phyloP scores from a whole-genome alignment of 1,284 basidiomycete genomes.

The Meripilus lineatus region DNA sequence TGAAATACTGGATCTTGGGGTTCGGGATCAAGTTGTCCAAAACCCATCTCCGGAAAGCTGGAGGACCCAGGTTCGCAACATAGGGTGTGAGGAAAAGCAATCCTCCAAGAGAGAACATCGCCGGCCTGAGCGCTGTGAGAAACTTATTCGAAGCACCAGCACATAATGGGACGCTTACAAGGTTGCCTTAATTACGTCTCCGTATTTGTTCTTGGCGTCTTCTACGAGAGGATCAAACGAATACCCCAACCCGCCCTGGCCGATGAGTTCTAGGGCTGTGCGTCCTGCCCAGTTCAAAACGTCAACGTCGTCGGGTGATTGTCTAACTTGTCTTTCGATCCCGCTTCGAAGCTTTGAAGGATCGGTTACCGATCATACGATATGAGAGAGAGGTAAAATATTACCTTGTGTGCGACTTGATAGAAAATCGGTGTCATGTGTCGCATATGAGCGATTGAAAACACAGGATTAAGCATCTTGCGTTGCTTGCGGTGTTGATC shows the following conservation, averaged over 20 bases:
- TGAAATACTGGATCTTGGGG: background rate
- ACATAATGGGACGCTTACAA: background rate
- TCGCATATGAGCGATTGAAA: slow-evolving; percentile 4
- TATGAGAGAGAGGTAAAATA: background rate
- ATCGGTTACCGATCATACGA: background rate
- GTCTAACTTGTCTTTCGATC: background rate
- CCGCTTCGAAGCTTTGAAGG: background rate
- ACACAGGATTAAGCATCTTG: slow-evolving; percentile 4
- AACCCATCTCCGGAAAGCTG: background rate
- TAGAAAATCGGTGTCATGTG: slow-evolving; percentile 3
- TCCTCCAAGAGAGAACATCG: background rate
- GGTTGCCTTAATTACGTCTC: background rate
- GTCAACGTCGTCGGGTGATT: background rate
- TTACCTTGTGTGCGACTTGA: slow-evolving; percentile 5
- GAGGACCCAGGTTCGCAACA: background rate
- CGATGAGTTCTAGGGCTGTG: slow-evolving; percentile 5
- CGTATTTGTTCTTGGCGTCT: slow-evolving; percentile 3
- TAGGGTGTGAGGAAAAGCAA: background rate
- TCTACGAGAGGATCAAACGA: slow-evolving; percentile 2
- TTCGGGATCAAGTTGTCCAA: slow-evolving; percentile 4
- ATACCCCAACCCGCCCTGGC: too few relatives aligned
- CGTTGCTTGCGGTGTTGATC: too few relatives aligned
- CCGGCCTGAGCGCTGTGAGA: background rate
- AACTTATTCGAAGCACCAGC: background rate
- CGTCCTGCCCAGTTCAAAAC: slow-evolving; percentile 27